These are phyloP conservation scores for Oleoguttula mirabilis DNA, from an alignment of 495 filamentous ascomycete species.

Conservation along the genomic window DNA sequence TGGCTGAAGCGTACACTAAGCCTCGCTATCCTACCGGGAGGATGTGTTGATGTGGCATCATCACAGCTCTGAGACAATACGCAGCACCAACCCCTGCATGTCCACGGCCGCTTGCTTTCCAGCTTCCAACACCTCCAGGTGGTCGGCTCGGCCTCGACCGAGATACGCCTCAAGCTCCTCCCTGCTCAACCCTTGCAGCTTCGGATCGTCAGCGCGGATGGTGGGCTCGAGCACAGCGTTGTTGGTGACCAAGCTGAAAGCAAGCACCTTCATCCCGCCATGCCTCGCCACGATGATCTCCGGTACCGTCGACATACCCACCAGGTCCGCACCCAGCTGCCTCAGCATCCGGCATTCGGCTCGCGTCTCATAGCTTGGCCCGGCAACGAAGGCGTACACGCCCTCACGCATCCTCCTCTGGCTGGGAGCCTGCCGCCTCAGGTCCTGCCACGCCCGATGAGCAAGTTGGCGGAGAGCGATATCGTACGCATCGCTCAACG, in stretches of 20 bases:
- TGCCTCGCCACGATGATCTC: slow-evolving; percentile 67
- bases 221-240: slow-evolving; percentile 52
- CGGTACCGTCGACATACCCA: slow-evolving; percentile 71
- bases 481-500: slow-evolving; percentile 68
- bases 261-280: slow-evolving; percentile 55
- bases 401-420: slow-evolving; percentile 54
- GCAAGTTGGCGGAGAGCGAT: slow-evolving; percentile 49
- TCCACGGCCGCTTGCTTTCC: slow-evolving; percentile 50
- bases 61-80: slow-evolving; percentile 27
- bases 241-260: slow-evolving; percentile 69
- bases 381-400: slow-evolving; percentile 62
- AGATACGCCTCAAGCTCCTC: slow-evolving; percentile 45
- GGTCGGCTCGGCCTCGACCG: slow-evolving; percentile 54
- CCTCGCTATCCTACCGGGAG: slow-evolving; percentile 1
- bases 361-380: slow-evolving; percentile 65
- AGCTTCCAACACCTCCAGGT: slow-evolving; percentile 60
- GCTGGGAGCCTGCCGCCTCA: slow-evolving; percentile 28
- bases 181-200: slow-evolving; percentile 29
- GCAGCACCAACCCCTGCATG: slow-evolving; percentile 46
- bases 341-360: slow-evolving; percentile 66
- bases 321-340: slow-evolving; percentile 55
- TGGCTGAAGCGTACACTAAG: background rate
- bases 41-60: background rate
- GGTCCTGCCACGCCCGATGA: slow-evolving; percentile 48
- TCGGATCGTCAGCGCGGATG: slow-evolving; percentile 44